These are phyloP conservation scores for Apiospora kogelbergensis DNA, from an alignment of 2,329 filamentous ascomycete species.

Conservation along the genomic window DNA sequence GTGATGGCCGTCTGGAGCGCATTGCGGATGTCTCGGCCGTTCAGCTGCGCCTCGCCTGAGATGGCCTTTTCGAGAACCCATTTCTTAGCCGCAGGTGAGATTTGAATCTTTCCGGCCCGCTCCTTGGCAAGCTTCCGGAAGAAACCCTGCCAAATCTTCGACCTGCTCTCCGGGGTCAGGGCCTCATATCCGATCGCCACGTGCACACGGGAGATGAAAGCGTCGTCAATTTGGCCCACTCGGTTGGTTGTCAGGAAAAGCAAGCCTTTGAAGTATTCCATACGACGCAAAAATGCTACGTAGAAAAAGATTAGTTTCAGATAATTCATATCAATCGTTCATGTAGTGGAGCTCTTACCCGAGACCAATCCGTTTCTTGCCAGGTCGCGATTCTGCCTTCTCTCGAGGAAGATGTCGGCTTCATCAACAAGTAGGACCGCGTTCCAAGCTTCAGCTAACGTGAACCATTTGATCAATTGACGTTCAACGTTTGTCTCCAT, in stretches of 20 bases:
- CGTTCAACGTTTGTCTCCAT: not conserved
- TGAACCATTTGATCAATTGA: not conserved
- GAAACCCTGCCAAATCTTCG: slow-evolving; percentile 16
- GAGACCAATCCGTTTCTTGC: slow-evolving; percentile 11
- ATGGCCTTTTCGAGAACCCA: slow-evolving; percentile 11
- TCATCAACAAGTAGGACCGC: not conserved
- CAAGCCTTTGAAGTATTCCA: slow-evolving; percentile 28
- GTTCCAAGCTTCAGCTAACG: not conserved
- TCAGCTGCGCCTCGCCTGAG: slow-evolving; percentile 21
- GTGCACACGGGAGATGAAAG: slow-evolving; percentile 34
- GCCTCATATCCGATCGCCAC: slow-evolving; percentile 28
- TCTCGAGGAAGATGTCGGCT: not conserved
- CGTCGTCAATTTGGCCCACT: slow-evolving; percentile 38
- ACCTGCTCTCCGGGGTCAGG: not conserved
- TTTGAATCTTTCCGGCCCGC: slow-evolving; percentile 13
- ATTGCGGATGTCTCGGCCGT: slow-evolving; percentile 43
- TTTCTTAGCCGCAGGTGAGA: slow-evolving; percentile 9
- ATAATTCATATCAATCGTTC: too few species aligned
- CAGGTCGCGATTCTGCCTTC: not conserved
- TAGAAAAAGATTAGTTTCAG: too few species aligned
- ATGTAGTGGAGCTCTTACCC: not conserved
- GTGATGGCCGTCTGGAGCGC: slow-evolving; percentile 44
- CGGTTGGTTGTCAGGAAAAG: slow-evolving; percentile 29
- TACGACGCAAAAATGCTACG: slow-evolving; percentile 21
- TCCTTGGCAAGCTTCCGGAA: slow-evolving; percentile 12